Evolutionary conservation across 2,329 filamentous ascomycete genomes (phyloP), one percentile per base, ranked within the genome.

Genomic region (Teratosphaeriaceae sp.): DNA sequence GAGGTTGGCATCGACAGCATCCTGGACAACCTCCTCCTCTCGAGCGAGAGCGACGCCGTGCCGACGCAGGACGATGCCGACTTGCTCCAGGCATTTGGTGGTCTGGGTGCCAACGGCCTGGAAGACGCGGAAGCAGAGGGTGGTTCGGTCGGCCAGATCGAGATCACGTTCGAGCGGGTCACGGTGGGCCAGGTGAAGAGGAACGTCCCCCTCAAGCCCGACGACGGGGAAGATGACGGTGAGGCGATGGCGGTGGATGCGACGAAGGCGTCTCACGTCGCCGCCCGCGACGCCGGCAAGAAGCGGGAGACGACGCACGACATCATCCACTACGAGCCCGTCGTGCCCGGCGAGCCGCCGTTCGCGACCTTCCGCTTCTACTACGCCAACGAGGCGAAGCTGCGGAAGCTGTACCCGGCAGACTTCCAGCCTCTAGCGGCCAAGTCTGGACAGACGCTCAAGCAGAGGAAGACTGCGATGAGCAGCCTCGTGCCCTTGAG

Each of bases 351-450:
- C 13, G 40, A 44, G 6, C 20, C 22, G 20, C 38, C 40, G 6
- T 44, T 36, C n/a, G 47, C 44, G 9, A 41, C n/a, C 8, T 47
- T 50, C 42, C 45, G 41, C 24, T 48, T 48, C 45, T 48, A 44
- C 31, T 50, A 50, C 37, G 39, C 45, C 13, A 40, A 40, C 26
- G 48, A 46, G 35, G 34, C 45, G 2, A 38, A 38, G 1, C 34
- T 50, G 36, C 38, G 45, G 2, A 50, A 50, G 40, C 34, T 40
- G n/a, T n/a, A n/a, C n/a, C n/a, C n/a, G 34, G 40, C 31, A 30
- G 45, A 45, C 20, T 19, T 34, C 15, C 9, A 15, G 18, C 9
- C 15, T 9, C 5, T 18, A 18, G 31, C 3, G 11, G 12, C 29
- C 13, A 6, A 3, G 4, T 6, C 31, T 9, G 31, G 31, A 13